phyloP scores from a whole-genome alignment of 306 rosid genomes.

The Fragaria vesca region DNA sequence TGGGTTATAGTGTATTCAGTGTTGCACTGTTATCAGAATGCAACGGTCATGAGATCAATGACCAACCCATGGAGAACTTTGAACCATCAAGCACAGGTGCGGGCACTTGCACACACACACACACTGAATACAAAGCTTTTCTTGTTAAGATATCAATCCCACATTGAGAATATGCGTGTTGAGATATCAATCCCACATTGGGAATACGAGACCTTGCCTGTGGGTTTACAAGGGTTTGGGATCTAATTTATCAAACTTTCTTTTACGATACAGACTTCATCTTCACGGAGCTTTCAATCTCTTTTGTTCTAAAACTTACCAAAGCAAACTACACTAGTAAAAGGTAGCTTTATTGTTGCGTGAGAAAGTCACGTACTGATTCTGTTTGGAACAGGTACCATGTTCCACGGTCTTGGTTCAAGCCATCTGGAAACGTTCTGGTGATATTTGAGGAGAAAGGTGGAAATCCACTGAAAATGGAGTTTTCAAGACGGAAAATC shows the following conservation, averaged over 20 bases:
- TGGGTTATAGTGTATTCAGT: background rate
- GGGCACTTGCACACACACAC: background rate
- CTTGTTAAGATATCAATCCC: background rate
- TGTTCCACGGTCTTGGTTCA: constrained; percentile 96
- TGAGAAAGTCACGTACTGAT: background rate
- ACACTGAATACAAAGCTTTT: background rate
- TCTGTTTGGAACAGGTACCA: constrained; percentile 68
- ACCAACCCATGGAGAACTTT: background rate
- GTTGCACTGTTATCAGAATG: background rate
- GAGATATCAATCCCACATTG: too few relatives aligned
- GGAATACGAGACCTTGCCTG: too few relatives aligned
- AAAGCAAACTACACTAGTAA: background rate
- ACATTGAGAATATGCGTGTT: too few relatives aligned
- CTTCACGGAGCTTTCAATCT: background rate
- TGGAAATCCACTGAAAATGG: constrained; percentile 71
- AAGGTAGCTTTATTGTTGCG: background rate
- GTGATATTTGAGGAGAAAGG: constrained; percentile 92
- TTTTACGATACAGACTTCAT: background rate
- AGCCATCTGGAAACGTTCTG: constrained; percentile 75
- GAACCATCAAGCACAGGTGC: background rate
- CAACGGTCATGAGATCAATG: background rate
- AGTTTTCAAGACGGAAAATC: constrained; percentile 51
- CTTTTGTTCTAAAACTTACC: background rate
- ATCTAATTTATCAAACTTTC: background rate
- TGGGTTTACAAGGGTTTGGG: too few relatives aligned